Evolutionary conservation across 345 rosid species (phyloP), one percentile per base, ranked within the genome.

Genomic region (Laguncularia racemosa): DNA sequence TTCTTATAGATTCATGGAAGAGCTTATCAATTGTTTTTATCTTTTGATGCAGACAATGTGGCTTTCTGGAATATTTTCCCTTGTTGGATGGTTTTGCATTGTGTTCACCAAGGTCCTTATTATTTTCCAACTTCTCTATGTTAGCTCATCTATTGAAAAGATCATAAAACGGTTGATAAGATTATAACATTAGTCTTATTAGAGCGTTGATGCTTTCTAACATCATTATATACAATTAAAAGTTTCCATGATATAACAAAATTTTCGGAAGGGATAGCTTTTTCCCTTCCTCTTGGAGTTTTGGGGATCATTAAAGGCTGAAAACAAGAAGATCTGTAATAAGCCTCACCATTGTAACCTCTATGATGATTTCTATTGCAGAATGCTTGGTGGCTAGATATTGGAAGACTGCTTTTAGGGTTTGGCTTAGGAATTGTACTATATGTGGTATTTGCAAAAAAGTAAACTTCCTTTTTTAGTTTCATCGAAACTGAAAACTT

Each of bases 21-120:
- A 23, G 50, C 18, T 14, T 47, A 14, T 47, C 6, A 47, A 47
- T n/a, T 47, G 12, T 14, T 47, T 14, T 47, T n/a, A 47, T 14
- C 50, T 47, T 18, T 16, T 1, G 21, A 45, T 26, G 40, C 53
- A 63, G 60, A 44, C 67, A 7, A 55, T 63, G 67, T 40, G 78
- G 71, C 43, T 82, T 43, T 72, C 77, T 8, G 62, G 75, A 45
- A 17, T 68, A 17, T 75, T 78, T 46, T 74, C 69, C 60, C 46
- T 58, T 53, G 44, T 58, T 5, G 91, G 91, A 6, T 82, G 88
- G 88, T 61, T 85, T 20, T 56, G 68, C 44, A 76, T 82, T 40
- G 75, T 72, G 19, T 76, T 78, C 26, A 62, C 86, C 3, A 63
- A 80, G 81, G 81, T 83, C 65, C 9, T 33, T 33, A 4, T 40